These are phyloP conservation scores for Cercospora janseana DNA, from an alignment of 2,329 filamentous ascomycete genomes.

Conservation along the genomic window DNA sequence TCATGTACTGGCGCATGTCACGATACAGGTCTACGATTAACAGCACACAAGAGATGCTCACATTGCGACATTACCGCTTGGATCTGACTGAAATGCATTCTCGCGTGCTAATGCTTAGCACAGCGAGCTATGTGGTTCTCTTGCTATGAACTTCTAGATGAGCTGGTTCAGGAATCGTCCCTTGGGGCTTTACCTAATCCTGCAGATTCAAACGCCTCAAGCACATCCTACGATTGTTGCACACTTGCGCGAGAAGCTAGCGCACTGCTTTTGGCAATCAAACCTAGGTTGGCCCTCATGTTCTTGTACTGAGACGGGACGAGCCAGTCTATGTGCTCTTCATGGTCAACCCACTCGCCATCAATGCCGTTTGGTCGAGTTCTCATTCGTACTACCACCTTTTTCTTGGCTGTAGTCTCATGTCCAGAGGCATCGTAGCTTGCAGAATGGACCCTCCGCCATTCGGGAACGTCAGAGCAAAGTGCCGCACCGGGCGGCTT, in stretches of 20 bases:
- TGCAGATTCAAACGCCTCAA: not conserved
- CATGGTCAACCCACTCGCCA: conserved; percentile 32
- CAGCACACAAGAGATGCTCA: too few species aligned
- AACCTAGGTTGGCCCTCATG: conserved; percentile 6
- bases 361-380: conserved; percentile 34
- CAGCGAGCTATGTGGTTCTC: too few species aligned
- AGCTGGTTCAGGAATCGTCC: too few species aligned
- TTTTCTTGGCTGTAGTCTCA: conserved; percentile 15
- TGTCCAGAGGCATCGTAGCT: conserved; percentile 30
- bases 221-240: too few species aligned
- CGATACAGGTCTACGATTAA: too few species aligned
- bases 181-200: not conserved
- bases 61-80: too few species aligned
- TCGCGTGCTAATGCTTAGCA: too few species aligned
- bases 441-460: conserved; percentile 31
- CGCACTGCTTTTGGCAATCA: conserved; percentile 5
- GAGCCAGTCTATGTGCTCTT: conserved; percentile 28
- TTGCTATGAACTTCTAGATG: too few species aligned
- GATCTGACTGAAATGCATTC: too few species aligned
- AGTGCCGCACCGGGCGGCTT: conserved; percentile 15
- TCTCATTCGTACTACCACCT: conserved; percentile 25
- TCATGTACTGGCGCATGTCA: not conserved
- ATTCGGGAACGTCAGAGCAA: conserved; percentile 35
- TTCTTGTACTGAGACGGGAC: conserved; percentile 16
- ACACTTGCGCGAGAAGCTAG: too few species aligned